Conservation (phyloP, 2,329 filamentous ascomycete species). For the Cadophora sp. region DNA sequence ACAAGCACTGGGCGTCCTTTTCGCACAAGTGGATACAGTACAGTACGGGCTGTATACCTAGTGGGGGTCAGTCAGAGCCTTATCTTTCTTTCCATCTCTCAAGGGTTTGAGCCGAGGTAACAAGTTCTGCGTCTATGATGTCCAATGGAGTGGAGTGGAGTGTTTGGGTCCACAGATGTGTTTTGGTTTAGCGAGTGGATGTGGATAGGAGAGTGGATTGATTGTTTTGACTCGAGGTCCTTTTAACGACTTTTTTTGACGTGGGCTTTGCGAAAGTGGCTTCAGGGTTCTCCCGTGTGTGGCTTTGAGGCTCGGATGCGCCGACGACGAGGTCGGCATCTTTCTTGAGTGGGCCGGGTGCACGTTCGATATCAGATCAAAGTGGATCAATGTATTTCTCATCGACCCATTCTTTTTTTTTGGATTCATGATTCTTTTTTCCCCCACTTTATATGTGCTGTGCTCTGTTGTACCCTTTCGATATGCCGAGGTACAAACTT, state of each 20-base stretch:
- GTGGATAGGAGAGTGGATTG: background rate
- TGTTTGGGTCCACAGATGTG: background rate
- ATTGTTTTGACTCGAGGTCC: background rate
- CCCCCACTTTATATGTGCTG: too few species aligned
- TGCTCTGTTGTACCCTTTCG: background rate
- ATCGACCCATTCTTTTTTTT: background rate
- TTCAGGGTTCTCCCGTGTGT: too few species aligned
- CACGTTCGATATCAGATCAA: background rate
- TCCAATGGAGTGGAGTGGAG: background rate
- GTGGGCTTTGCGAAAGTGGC: background rate
- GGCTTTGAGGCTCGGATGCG: background rate
- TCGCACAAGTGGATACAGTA: too few species aligned
- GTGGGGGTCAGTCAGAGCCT: slow-evolving; percentile 8
- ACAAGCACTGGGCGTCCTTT: too few species aligned
- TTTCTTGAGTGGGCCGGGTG: background rate
- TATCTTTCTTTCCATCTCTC: slow-evolving; percentile 8
- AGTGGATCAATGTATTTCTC: slow-evolving; percentile 3
- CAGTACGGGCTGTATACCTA: too few species aligned
- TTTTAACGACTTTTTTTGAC: background rate
- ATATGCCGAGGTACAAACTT: slow-evolving; percentile 10
- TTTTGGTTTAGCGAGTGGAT: background rate
- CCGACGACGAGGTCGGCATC: slow-evolving; percentile 3
- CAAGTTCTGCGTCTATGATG: background rate
- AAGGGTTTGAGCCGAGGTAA: background rate
- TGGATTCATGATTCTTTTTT: background rate